Percentiles rank a stretch among this genome's conserved stretches.
phyloP scores from a whole-genome alignment of 139 green algal genomes.

The Pseudopediastrum boryanum region DNA sequence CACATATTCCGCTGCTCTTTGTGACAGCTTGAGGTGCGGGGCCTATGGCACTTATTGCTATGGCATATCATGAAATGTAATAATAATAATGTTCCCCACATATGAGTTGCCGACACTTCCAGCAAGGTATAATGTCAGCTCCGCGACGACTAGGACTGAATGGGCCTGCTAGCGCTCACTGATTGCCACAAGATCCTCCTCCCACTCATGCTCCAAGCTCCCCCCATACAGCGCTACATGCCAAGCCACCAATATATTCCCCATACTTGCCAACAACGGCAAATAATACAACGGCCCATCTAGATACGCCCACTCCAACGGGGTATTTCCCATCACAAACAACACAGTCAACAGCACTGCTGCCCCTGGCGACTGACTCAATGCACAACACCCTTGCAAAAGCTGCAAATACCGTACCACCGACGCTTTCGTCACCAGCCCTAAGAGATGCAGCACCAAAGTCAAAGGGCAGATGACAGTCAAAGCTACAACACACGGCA shows the following conservation, averaged over 20 bases:
- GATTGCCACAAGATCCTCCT: too few species aligned
- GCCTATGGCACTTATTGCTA: too few species aligned
- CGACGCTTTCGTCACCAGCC: not conserved
- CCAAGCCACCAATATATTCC: constrained; percentile 24
- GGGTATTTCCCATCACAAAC: constrained; percentile 25
- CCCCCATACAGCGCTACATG: not conserved
- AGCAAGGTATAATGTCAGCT: too few species aligned
- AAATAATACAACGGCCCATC: constrained; percentile 20
- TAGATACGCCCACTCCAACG: constrained; percentile 24
- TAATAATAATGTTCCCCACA: too few species aligned
- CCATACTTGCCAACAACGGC: constrained; percentile 1
- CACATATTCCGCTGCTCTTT: too few species aligned
- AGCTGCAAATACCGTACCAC: constrained; percentile 23
- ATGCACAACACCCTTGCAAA: constrained; percentile 15
- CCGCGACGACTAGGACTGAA: too few species aligned
- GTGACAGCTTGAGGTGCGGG: too few species aligned
- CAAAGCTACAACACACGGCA: constrained; percentile 3
- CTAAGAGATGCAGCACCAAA: constrained; percentile 5
- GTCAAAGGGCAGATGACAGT: constrained; percentile 16
- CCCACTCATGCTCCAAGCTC: not conserved
- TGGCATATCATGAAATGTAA: too few species aligned
- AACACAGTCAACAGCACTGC: constrained; percentile 20
- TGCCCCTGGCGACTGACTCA: constrained; percentile 11
- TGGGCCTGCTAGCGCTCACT: too few species aligned
- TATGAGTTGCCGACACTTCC: too few species aligned